Evolutionary conservation across 2,329 filamentous ascomycete genomes (phyloP).

Genomic region (Epichloe festucae): DNA sequence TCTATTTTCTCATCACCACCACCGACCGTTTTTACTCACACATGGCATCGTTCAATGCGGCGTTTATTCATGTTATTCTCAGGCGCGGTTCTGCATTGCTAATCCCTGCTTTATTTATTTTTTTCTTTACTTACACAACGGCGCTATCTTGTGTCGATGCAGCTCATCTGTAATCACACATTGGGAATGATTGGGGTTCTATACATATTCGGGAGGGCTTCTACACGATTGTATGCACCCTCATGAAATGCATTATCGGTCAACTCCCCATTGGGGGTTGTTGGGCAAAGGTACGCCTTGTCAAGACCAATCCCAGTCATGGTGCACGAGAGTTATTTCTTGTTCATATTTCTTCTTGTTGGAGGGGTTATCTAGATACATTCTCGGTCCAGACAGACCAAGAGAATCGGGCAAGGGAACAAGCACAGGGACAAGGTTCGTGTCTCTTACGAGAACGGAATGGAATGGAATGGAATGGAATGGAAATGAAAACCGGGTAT

Average conservation of each 20-base stretch:
- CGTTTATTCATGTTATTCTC: background rate
- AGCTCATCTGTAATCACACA: background rate
- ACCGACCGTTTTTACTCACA: background rate
- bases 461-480: background rate
- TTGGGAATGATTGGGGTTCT: background rate
- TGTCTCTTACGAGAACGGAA: background rate
- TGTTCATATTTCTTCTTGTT: background rate
- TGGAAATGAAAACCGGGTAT: background rate
- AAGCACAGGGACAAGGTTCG: background rate
- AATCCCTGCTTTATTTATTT: background rate
- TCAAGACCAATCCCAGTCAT: background rate
- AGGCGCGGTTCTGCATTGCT: background rate
- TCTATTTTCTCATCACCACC: background rate
- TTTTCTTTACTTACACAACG: background rate
- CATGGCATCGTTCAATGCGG: background rate
- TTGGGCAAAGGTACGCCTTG: no score
- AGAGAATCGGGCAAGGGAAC: background rate
- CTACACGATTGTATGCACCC: slow-evolving; percentile 4
- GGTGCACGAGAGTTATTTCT: background rate
- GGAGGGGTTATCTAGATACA: background rate
- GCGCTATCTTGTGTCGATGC: background rate
- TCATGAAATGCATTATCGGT: background rate
- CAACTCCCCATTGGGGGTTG: background rate
- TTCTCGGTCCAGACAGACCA: background rate
- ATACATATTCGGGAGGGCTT: background rate